phyloP scores from a whole-genome alignment of 1,139 yeast species.

The Pichia sp. region DNA sequence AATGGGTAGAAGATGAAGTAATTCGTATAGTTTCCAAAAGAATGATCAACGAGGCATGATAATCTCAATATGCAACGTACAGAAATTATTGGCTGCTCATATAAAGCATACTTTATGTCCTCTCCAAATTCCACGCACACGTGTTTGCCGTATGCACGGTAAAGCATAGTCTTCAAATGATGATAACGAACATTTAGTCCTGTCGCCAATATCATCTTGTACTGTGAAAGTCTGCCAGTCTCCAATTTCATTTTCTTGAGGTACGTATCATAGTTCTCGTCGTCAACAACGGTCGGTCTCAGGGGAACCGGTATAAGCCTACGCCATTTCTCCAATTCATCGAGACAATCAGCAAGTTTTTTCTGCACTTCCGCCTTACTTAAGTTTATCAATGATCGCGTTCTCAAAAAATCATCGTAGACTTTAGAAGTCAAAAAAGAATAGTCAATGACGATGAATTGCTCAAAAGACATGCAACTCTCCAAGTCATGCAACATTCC shows the following conservation, averaged over 20 bases:
- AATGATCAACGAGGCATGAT: conserved; percentile 13
- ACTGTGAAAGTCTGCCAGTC: conserved; percentile 1
- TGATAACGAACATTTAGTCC: conserved; percentile 12
- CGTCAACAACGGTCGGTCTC: conserved; percentile 14
- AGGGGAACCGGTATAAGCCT: conserved; percentile 19
- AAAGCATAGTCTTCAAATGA: conserved; percentile 12
- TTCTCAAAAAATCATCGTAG: conserved; percentile 22
- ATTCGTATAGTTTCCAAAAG: conserved; percentile 13
- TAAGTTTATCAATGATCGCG: conserved; percentile 19
- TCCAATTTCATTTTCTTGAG: conserved; percentile 6
- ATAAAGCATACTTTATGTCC: conserved; percentile 3
- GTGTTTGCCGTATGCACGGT: conserved; percentile 8
- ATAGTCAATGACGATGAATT: conserved; percentile 18
- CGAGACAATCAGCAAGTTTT: conserved; percentile 11
- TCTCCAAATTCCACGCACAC: conserved; percentile 3
- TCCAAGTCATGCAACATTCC: not conserved
- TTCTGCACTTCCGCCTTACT: conserved; percentile 13
- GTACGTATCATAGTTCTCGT: conserved; percentile 9
- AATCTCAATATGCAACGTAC: conserved; percentile 21
- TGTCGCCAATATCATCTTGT: conserved; percentile 9
- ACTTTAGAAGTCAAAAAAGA: conserved; percentile 20
- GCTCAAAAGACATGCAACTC: conserved; percentile 7
- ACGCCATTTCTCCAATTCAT: conserved; percentile 24
- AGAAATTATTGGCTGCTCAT: conserved; percentile 16
- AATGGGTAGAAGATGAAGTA: conserved; percentile 24